Evolutionary conservation across 2,329 filamentous ascomycete genomes (phyloP).

Genomic region (Scytalidium sp.): DNA sequence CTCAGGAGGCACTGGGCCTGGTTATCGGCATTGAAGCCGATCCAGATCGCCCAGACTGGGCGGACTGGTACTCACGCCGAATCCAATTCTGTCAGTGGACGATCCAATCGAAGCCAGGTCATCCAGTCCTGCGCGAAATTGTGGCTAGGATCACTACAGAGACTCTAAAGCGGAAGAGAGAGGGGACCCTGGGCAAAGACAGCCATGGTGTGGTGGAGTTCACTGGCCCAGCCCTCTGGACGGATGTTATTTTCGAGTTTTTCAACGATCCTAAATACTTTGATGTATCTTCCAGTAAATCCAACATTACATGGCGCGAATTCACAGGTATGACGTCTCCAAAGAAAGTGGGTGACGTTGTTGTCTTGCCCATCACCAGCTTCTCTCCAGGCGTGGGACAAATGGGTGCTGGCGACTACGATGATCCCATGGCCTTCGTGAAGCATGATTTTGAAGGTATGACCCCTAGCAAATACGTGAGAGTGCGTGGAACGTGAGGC

Average conservation of each 20-base stretch:
- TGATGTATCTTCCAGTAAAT: slow-evolving; percentile 64
- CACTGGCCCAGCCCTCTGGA: slow-evolving; percentile 93
- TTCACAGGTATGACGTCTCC: slow-evolving; percentile 84
- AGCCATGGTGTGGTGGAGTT: slow-evolving; percentile 83
- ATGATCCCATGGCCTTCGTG: slow-evolving; percentile 96
- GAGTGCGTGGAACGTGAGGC: neutral
- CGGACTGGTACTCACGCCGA: slow-evolving; percentile 90
- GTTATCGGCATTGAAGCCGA: slow-evolving; percentile 96
- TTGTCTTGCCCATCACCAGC: slow-evolving; percentile 92
- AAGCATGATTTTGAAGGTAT: slow-evolving; percentile 94
- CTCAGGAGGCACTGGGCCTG: slow-evolving; percentile 75
- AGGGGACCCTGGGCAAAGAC: slow-evolving; percentile 59
- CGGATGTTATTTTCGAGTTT: slow-evolving; percentile 85
- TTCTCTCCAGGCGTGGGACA: slow-evolving; percentile 94
- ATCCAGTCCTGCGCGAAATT: slow-evolving; percentile 85
- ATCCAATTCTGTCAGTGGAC: slow-evolving; percentile 99
- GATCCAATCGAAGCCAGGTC: slow-evolving; percentile 91
- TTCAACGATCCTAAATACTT: slow-evolving; percentile 92
- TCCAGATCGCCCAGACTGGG: slow-evolving; percentile 89
- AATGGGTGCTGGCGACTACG: slow-evolving; percentile 84
- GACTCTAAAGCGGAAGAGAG: slow-evolving; percentile 69
- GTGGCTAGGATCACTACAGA: slow-evolving; percentile 83
- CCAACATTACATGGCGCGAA: slow-evolving; percentile 78
- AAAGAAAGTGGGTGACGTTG: slow-evolving; percentile 89
- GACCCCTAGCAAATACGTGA: slow-evolving; percentile 21